Percentiles rank a stretch among this genome's conserved stretches.
phyloP scores from a whole-genome alignment of 2,329 filamentous ascomycete genomes.

The Colletotrichum navitas region DNA sequence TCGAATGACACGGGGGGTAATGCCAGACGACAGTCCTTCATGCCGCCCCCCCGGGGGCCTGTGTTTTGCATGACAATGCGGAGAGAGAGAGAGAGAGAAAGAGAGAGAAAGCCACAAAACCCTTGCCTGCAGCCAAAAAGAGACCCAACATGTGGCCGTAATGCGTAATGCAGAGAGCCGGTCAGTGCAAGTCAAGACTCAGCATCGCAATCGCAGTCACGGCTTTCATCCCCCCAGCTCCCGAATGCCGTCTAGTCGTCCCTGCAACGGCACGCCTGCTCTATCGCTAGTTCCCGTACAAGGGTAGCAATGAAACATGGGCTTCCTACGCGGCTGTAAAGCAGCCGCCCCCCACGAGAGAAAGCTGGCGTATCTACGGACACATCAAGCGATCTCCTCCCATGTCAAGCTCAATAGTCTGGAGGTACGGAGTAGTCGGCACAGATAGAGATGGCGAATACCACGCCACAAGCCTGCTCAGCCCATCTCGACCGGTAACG shows the following conservation, averaged over 20 bases:
- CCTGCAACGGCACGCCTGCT: background rate
- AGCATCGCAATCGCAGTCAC: constrained; percentile 6
- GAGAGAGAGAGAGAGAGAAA: background rate
- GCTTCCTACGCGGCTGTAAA: background rate
- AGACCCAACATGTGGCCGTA: background rate
- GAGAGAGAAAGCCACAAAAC: background rate
- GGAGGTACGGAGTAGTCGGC: background rate
- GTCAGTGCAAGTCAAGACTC: constrained; percentile 2
- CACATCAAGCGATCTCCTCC: background rate
- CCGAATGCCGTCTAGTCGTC: background rate
- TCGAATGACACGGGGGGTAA: background rate
- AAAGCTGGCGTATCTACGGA: no score
- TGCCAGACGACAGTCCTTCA: background rate
- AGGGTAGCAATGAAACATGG: background rate
- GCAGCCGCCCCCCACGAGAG: no score
- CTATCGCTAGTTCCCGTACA: no score
- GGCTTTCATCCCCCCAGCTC: background rate
- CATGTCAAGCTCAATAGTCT: background rate
- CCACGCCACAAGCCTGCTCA: constrained; percentile 1
- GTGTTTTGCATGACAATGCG: constrained; percentile 5
- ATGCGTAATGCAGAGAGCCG: constrained; percentile 9
- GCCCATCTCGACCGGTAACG: constrained; percentile 21
- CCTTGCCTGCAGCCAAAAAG: constrained; percentile 1
- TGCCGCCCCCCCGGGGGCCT: no score
- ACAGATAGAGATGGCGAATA: background rate